These are phyloP conservation scores for Phytophthora constricta DNA, from an alignment of 352 stramenopile genomes.

Conservation along the genomic window DNA sequence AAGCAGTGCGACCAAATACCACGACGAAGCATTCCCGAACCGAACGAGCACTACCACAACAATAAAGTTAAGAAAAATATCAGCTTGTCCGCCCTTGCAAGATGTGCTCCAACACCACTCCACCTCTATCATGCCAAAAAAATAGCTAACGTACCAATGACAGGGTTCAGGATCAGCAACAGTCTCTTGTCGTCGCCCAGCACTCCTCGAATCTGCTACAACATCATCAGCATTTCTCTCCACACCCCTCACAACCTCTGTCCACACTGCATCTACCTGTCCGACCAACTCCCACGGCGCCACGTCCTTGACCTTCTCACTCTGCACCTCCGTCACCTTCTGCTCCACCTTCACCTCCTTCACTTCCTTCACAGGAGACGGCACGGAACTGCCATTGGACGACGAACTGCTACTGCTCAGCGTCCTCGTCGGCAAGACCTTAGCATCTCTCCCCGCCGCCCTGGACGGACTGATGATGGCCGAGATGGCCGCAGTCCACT, in stretches of 20 bases:
- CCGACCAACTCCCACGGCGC: slow-evolving; percentile 13
- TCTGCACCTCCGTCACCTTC: not conserved
- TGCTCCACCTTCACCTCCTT: slow-evolving; percentile 9
- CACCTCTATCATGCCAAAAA: too few species aligned
- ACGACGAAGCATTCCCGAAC: slow-evolving; percentile 40
- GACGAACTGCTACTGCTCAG: slow-evolving; percentile 11
- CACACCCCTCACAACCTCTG: not conserved
- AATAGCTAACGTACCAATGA: slow-evolving; percentile 48
- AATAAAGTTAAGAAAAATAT: too few species aligned
- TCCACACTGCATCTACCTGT: slow-evolving; percentile 24
- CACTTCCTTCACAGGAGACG: slow-evolving; percentile 16
- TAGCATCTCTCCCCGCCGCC: slow-evolving; percentile 4
- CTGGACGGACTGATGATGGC: slow-evolving; percentile 60
- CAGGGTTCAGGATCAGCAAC: slow-evolving; percentile 52
- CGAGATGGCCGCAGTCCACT: slow-evolving; percentile 80
- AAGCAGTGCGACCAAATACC: slow-evolving; percentile 36
- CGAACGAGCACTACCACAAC: slow-evolving; percentile 46
- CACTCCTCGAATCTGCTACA: slow-evolving; percentile 20
- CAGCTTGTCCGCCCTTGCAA: too few species aligned
- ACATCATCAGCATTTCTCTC: slow-evolving; percentile 3
- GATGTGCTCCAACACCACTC: too few species aligned
- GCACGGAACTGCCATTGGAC: not conserved
- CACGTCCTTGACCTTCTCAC: not conserved
- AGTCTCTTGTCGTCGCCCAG: slow-evolving; percentile 32
- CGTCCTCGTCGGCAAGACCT: slow-evolving; percentile 8